Conservation (phyloP, 306 rosid species). For the Ormosia emarginata region DNA sequence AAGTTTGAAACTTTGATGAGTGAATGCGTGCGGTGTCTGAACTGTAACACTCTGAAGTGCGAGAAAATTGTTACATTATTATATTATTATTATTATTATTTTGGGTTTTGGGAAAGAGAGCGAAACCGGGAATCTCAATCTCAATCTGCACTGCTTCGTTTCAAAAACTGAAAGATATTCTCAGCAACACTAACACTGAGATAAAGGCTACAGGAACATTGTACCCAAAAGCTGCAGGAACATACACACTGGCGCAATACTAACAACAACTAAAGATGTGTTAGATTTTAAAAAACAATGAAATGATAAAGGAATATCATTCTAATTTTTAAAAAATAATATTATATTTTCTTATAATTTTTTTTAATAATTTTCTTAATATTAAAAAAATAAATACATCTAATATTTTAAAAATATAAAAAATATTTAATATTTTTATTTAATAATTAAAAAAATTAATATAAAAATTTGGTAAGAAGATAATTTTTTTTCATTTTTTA, state of each 20-base stretch:
- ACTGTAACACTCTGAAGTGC: neutral
- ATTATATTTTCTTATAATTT: too few species aligned
- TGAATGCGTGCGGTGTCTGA: constrained; percentile 28
- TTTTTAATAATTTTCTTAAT: too few species aligned
- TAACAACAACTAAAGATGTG: neutral
- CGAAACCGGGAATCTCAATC: constrained; percentile 40
- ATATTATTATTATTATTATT: neutral
- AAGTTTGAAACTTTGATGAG: constrained; percentile 21
- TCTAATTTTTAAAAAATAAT: too few species aligned
- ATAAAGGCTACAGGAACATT: neutral
- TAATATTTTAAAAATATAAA: too few species aligned
- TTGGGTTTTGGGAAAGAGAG: constrained; percentile 19
- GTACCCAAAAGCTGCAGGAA: neutral
- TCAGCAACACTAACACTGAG: neutral
- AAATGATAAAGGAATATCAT: constrained; percentile 1
- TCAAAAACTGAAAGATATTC: constrained; percentile 29
- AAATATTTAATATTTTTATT: too few species aligned
- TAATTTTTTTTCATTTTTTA: too few species aligned
- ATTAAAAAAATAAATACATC: too few species aligned
- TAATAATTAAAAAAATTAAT: too few species aligned
- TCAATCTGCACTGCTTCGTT: constrained; percentile 3
- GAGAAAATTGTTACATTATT: neutral
- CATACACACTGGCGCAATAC: neutral
- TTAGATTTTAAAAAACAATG: neutral
- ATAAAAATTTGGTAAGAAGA: too few species aligned